phyloP scores from a whole-genome alignment of 257 asterid genomes.

The Misopates orontium region DNA sequence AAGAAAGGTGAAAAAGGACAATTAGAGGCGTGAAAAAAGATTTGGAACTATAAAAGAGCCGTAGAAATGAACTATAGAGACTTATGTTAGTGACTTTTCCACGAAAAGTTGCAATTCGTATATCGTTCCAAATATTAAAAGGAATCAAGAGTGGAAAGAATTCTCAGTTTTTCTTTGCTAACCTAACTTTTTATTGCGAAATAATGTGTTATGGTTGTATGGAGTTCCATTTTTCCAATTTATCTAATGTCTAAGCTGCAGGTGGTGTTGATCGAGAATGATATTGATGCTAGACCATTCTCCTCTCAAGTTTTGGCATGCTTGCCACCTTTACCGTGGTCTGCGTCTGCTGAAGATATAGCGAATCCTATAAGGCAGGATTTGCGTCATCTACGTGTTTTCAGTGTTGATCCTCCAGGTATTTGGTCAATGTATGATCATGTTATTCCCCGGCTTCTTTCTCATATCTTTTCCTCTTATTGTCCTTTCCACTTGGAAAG shows the following conservation, averaged over 20 bases:
- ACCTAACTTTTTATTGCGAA: slow-evolving; percentile 15
- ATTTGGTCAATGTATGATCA: slow-evolving; percentile 25
- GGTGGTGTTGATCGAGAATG: slow-evolving; percentile 96
- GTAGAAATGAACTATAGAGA: background rate
- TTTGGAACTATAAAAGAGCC: background rate
- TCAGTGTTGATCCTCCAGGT: slow-evolving; percentile 99
- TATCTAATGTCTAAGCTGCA: slow-evolving; percentile 34
- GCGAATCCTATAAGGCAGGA: slow-evolving; percentile 82
- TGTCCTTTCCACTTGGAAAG: slow-evolving; percentile 18
- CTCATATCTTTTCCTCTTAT: slow-evolving; percentile 6
- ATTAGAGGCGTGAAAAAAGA: slow-evolving; percentile 1
- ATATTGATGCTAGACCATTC: slow-evolving; percentile 93
- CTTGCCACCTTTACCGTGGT: slow-evolving; percentile 97
- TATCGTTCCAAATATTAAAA: background rate
- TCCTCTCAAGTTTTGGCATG: slow-evolving; percentile 95
- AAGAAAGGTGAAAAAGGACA: background rate
- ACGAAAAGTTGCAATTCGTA: background rate
- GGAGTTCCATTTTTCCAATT: slow-evolving; percentile 17
- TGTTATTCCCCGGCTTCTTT: slow-evolving; percentile 11
- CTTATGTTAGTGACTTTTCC: background rate
- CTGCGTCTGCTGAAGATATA: slow-evolving; percentile 75
- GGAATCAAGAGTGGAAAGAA: background rate
- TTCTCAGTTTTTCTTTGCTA: slow-evolving; percentile 15
- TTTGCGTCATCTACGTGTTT: slow-evolving; percentile 81
- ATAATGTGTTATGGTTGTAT: slow-evolving; percentile 5